Evolutionary conservation across 306 rosid genomes (phyloP), one percentile per base, ranked within the genome.

Genomic region (Inga oerstediana): DNA sequence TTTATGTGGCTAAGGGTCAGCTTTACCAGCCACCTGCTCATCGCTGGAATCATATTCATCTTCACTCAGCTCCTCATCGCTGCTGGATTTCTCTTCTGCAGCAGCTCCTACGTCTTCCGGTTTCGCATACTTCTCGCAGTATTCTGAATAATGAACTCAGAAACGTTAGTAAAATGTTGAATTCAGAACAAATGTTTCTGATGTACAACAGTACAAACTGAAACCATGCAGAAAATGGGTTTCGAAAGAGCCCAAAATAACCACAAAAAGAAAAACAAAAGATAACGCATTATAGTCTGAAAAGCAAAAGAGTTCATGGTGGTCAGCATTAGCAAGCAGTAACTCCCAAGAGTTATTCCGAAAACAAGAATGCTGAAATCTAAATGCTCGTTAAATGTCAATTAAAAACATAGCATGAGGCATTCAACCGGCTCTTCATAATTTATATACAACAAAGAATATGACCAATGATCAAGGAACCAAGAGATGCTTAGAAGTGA

Each of bases 21-120:
- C 90, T 81, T 84, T 81, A 76, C 90, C 90, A 81, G 85, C 90
- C 52, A 87, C 82, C 81, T 84, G 90, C 43, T 87, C 90, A 74
- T 87, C 90, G 44, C 84, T 75, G 24, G 90, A 87, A 64, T 84
- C 90, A 81, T 77, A 84, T 74, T 84, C 90, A 27, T 81, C 86
- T 51, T 84, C 90, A 20, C 80, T 87, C 79, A 84, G 59, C 76
- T 87, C 90, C 82, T 87, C 90, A 75, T 87, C 88, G 56, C 86
- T 84, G 72, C 86, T 84, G 24, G 90, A 81, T 69, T 87, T 75
- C 67, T 87, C 90, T 81, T 79, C 90, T 20, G 87, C 7, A 19
- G 73, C 82, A 39, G 62, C 86, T 16, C 90, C 90, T 66, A 84
- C 75, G 74, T 87, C 90, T 75, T 87, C 90, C 0, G 88, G 76